phyloP scores from a whole-genome alignment of 2,329 filamentous ascomycete species.

The Trichophyton simii region DNA sequence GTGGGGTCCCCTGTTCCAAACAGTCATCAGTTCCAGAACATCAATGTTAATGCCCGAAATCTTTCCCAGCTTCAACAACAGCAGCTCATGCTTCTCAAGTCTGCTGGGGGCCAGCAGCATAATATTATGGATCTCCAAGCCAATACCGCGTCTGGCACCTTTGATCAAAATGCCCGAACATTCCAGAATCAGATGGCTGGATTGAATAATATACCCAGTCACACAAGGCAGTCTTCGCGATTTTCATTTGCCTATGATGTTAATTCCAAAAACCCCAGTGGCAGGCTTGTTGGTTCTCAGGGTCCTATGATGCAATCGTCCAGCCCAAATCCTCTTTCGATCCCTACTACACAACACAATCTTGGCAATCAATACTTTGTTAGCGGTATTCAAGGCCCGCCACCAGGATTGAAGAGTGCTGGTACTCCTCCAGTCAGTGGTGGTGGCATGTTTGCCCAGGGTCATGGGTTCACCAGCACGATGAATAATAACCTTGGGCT shows the following conservation, averaged over 20 bases:
- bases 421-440: slow-evolving; percentile 76
- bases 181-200: slow-evolving; percentile 39
- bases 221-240: slow-evolving; percentile 71
- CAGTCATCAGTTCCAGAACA: slow-evolving; percentile 36
- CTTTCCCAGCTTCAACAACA: slow-evolving; percentile 72
- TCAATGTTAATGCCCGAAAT: slow-evolving; percentile 55
- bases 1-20: slow-evolving; percentile 32
- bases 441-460: slow-evolving; percentile 77
- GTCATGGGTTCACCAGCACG: slow-evolving; percentile 66
- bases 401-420: slow-evolving; percentile 87
- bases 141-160: slow-evolving; percentile 18
- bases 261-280: slow-evolving; percentile 39
- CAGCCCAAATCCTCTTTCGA: slow-evolving; percentile 27
- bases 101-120: slow-evolving; percentile 46
- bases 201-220: slow-evolving; percentile 47
- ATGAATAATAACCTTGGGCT: slow-evolving; percentile 50
- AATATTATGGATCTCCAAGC: slow-evolving; percentile 37
- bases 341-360: slow-evolving; percentile 27
- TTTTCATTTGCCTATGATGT: slow-evolving; percentile 77
- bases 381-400: slow-evolving; percentile 78
- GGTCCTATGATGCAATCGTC: slow-evolving; percentile 28
- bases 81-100: slow-evolving; percentile 54
- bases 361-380: slow-evolving; percentile 62
- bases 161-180: slow-evolving; percentile 32
- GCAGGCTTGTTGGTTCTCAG: slow-evolving; percentile 44